These are phyloP conservation scores for Colletotrichum orbiculare DNA, from an alignment of 2,329 filamentous ascomycete genomes.

Conservation along the genomic window DNA sequence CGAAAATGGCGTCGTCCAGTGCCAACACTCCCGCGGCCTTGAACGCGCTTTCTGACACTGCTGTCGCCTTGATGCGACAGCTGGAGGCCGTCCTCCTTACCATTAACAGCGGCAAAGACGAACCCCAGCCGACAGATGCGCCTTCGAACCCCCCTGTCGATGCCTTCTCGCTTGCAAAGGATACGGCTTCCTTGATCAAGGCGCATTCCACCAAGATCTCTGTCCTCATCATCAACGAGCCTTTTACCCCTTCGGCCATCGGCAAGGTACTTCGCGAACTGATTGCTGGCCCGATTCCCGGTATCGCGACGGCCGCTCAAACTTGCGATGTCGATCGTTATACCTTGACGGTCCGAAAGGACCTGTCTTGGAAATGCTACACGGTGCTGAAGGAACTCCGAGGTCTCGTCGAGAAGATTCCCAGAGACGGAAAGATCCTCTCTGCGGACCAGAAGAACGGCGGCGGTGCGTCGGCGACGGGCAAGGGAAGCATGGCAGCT, in stretches of 20 bases:
- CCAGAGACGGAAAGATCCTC: conserved; percentile 66
- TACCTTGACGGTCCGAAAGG: conserved; percentile 70
- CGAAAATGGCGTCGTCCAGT: conserved; percentile 20
- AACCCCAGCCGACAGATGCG: conserved; percentile 31
- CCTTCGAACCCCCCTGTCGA: conserved; percentile 52
- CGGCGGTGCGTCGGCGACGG: conserved; percentile 47
- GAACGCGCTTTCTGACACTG: conserved; percentile 50
- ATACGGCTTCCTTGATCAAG: conserved; percentile 78
- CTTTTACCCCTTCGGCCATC: conserved; percentile 85
- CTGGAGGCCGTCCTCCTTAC: conserved; percentile 55
- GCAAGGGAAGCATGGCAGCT: conserved; percentile 67
- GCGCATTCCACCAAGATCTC: conserved; percentile 90
- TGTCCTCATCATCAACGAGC: conserved; percentile 85
- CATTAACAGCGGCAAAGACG: conserved; percentile 48
- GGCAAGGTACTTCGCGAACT: conserved; percentile 77
- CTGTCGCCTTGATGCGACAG: conserved; percentile 52
- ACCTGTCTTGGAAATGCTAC: conserved; percentile 70
- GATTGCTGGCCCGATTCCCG: conserved; percentile 78
- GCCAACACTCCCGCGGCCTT: conserved; percentile 50
- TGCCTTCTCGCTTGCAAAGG: conserved; percentile 75
- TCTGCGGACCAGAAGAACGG: conserved; percentile 59
- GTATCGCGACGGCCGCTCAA: conserved; percentile 76
- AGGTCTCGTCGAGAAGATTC: conserved; percentile 69
- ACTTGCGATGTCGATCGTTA: conserved; percentile 71
- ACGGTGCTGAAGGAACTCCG: conserved; percentile 72